phyloP scores from a whole-genome alignment of 345 rosid species.

The Mangifera indica region DNA sequence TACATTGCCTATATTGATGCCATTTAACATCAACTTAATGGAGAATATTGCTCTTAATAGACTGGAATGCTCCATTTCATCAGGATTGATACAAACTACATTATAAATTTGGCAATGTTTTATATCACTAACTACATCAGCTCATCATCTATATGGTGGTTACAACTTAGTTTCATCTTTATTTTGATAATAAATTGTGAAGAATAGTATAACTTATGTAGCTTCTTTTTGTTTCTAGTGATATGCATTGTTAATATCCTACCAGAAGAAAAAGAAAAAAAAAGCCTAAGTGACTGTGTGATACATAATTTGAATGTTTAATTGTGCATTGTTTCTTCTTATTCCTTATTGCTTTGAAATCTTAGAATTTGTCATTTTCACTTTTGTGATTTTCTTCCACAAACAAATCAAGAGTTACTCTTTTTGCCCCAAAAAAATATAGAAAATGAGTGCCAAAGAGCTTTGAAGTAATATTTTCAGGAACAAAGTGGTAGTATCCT shows the following conservation, averaged over 20 bases:
- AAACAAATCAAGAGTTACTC: not conserved
- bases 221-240: no score
- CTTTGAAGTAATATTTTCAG: not conserved
- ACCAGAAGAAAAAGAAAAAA: no score
- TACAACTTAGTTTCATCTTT: no score
- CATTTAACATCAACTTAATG: not conserved
- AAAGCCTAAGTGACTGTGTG: no score
- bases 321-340: not conserved
- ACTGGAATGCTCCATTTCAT: not conserved
- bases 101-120: no score
- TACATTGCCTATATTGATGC: not conserved
- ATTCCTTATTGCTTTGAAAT: not conserved
- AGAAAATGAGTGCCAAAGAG: not conserved
- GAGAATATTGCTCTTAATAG: not conserved
- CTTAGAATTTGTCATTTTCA: not conserved
- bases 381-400: not conserved
- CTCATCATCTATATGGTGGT: no score
- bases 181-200: not conserved
- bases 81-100: not conserved
- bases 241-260: no score
- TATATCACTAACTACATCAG: no score
- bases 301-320: no score
- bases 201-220: no score
- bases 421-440: not conserved
- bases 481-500: not conserved